Evolutionary conservation across 495 filamentous ascomycete genomes (phyloP).

Genomic region (Podospora anserina): DNA sequence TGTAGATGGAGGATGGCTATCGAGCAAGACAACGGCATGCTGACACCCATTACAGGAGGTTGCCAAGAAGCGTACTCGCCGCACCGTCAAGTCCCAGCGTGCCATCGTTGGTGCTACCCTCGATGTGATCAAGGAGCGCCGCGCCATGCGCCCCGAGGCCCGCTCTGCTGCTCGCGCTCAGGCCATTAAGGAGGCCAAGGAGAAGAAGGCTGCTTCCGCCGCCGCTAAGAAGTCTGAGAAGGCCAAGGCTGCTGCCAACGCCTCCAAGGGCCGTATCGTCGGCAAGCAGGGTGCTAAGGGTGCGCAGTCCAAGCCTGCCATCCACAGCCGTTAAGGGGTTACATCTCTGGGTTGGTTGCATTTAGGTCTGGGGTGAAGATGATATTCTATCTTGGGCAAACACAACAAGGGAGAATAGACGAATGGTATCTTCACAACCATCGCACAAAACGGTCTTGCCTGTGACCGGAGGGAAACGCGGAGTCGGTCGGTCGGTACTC

Average conservation of each 20-base stretch:
- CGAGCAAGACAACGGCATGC: constrained; percentile 26
- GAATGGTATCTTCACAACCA: constrained; percentile 23
- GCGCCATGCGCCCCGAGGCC: constrained; percentile 86
- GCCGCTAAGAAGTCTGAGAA: constrained; percentile 98
- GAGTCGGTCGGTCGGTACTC: constrained; percentile 40
- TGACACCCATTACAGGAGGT: constrained; percentile 74
- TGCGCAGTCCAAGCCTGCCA: constrained; percentile 76
- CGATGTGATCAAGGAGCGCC: constrained; percentile 99
- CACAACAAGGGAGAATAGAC: constrained; percentile 25
- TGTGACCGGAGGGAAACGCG: constrained; percentile 30
- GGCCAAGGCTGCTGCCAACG: constrained; percentile 80
- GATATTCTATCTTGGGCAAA: constrained; percentile 20
- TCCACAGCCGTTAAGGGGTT: constrained; percentile 75
- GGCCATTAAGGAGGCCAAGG: constrained; percentile 95
- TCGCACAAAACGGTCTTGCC: constrained; percentile 21
- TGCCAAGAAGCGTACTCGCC: constrained; percentile 98
- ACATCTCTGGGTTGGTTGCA: constrained; percentile 19
- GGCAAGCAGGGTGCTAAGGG: constrained; percentile 98
- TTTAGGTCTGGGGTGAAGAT: constrained; percentile 13
- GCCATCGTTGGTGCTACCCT: constrained; percentile 98
- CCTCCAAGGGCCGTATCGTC: constrained; percentile 76
- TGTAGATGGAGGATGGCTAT: not conserved
- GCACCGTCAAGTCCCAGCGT: constrained; percentile 97
- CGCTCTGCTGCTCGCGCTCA: constrained; percentile 83
- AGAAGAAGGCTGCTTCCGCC: constrained; percentile 84